Conservation (phyloP, 106 monocot species). For the Hemerocallis citrina region DNA sequence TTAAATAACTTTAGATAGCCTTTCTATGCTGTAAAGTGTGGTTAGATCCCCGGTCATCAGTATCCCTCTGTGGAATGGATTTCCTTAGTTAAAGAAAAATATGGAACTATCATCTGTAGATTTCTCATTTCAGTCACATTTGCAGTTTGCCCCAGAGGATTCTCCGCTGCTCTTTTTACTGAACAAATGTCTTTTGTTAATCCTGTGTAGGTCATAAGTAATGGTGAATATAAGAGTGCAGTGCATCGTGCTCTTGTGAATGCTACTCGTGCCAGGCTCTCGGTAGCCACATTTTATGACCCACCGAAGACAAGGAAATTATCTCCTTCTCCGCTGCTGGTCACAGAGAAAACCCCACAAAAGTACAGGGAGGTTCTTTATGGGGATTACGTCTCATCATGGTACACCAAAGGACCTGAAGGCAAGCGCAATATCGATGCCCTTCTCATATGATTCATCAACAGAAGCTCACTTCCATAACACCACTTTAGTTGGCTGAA, state of each 20-base stretch:
- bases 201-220: constrained; percentile 60
- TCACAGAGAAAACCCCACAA: constrained; percentile 25
- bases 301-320: constrained; percentile 59
- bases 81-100: background rate
- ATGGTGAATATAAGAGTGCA: constrained; percentile 65
- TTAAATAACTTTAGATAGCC: background rate
- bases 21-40: background rate
- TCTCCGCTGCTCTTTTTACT: background rate
- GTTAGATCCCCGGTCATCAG: background rate
- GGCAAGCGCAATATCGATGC: constrained; percentile 78
- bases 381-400: constrained; percentile 76
- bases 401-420: constrained; percentile 78
- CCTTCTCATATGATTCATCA: constrained; percentile 12
- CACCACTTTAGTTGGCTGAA: too few relatives aligned
- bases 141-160: background rate
- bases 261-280: constrained; percentile 41
- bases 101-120: background rate
- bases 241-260: constrained; percentile 85
- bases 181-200: background rate
- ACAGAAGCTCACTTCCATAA: too few relatives aligned
- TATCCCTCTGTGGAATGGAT: background rate
- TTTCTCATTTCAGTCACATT: background rate
- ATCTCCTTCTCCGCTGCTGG: constrained; percentile 52
- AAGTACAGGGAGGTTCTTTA: constrained; percentile 63
- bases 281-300: constrained; percentile 86